Base-by-base conservation (phyloP, 1,284 basidiomycete species). In the Sanguinoderma infundibulare region DNA sequence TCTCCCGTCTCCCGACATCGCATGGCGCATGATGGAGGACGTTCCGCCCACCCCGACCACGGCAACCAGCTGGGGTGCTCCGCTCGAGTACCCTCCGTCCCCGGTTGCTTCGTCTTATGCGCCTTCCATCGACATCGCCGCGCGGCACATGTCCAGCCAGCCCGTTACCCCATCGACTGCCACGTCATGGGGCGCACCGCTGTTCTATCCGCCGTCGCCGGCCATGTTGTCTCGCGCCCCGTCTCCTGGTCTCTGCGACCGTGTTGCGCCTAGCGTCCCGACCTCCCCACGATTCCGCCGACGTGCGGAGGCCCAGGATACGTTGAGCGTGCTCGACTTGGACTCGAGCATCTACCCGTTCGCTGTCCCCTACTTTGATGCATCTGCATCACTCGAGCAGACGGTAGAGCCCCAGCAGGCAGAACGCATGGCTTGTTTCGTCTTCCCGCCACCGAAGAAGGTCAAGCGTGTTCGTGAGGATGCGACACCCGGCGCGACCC, bases 1-100 rank as follows among this genome's bases (percentile, higher is more conserved):
- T 28, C 67, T 75, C 22, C 77, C 78, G 4, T 77, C 79, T 5
- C 79, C 77, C 14, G 79, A 80, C 54, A 63, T 80, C 34, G 79
- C 72, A 17, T 71, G 76, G 54, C 80, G 87, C 34, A 77, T 83
- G 72, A 64, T 81, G 17, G 83, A 85, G 55, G 81, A 83, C 65
- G 71, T 69, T 12, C 83, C 85, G 2, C 75, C 74, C 5, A 78
- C 77, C 8, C 84, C 86, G 10, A 64, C 73, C 12, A 75, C 77
- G 14, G 75, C 74, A 3, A 78, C 77, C 4, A 74, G 69, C 53
- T 86, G 84, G 85, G 85, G 84, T 36, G 75, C 82, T 12, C 79
- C 80, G 6, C 73, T 77, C 22, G 78, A 74, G 5, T 78, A 70
- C 59, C 76, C 78, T 9, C 65, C 75, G 5, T 79, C 78, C 1